Evolutionary conservation across 2,329 filamentous ascomycete genomes (phyloP).

Genomic region (Emmonsiellopsis sp.): DNA sequence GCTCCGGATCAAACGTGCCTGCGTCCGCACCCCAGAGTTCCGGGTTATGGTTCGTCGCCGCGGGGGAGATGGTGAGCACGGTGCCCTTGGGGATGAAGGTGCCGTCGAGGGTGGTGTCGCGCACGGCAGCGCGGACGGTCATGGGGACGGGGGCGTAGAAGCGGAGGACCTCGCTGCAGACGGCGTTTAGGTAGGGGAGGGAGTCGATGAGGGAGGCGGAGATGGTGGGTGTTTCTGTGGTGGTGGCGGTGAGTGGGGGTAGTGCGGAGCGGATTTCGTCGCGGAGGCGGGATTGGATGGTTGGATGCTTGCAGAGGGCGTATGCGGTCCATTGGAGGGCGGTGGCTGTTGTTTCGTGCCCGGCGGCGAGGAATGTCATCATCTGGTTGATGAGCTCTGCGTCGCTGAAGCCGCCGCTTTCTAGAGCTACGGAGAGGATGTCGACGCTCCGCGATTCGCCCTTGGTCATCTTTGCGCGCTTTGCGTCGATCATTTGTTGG

Average conservation of each 20-base stretch:
- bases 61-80: conserved; percentile 52
- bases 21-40: conserved; percentile 71
- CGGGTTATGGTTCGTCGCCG: conserved; percentile 60
- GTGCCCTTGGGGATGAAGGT: conserved; percentile 61
- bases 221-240: conserved; percentile 53
- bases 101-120: conserved; percentile 58
- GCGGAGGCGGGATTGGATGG: conserved; percentile 58
- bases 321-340: conserved; percentile 69
- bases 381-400: conserved; percentile 78
- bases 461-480: conserved; percentile 48
- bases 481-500: conserved; percentile 58
- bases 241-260: conserved; percentile 38
- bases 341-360: conserved; percentile 69
- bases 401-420: conserved; percentile 65
- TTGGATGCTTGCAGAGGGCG: conserved; percentile 55
- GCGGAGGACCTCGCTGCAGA: conserved; percentile 69
- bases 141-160: conserved; percentile 62
- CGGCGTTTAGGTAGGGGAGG: conserved; percentile 70
- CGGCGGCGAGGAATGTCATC: conserved; percentile 81
- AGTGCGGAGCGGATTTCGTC: conserved; percentile 56
- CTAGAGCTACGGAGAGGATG: conserved; percentile 71
- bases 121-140: conserved; percentile 56
- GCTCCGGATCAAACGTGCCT: conserved; percentile 64
- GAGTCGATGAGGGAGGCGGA: conserved; percentile 53
- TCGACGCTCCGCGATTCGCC: conserved; percentile 49